Evolutionary conservation across 345 rosid species (phyloP), one percentile per base, ranked within the genome.

Genomic region (Laguncularia racemosa): DNA sequence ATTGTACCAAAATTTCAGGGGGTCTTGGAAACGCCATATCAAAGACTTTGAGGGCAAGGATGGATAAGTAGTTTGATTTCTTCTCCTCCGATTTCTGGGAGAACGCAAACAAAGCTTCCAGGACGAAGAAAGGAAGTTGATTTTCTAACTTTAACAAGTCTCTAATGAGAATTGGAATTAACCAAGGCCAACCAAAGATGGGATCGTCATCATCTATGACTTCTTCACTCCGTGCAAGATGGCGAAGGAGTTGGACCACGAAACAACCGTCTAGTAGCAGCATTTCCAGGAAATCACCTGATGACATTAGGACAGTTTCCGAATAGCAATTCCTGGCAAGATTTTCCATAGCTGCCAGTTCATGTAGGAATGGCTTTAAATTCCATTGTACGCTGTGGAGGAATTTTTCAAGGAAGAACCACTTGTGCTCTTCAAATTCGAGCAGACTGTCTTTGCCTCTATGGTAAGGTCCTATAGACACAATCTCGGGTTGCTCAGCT

Each of bases 261-360:
- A 65, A 70, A 51, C 70, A 70, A 14, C 73, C 46, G 6, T 64
- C 69, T 9, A 70, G 59, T 40, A 70, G 16, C 57, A 64, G 50
- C 73, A 64, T 59, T 54, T 63, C 68, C n/a, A 63, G 14, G 2
- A 70, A 70, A 55, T 60, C 74, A 13, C 54, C 59, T 50, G 55
- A 46, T 16, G 69, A 51, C 56, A 56, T 55, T 0, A 17, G 23
- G 16, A 64, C 19, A 9, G 48, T 12, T 12, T 48, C 70, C 0
- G 67, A 65, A 19, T 56, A 71, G 62, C 60, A 57, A 18, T 10
- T 55, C 45, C 63, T 57, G 16, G 33, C 38, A 0, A 0, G 19
- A 7, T 1, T 46, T 20, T 70, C 70, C n/a, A 45, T 2, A 0
- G 9, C 12, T 9, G n/a, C 28, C 54, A 55, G n/a, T 14, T 28